These are phyloP conservation scores for Globisporangium paddicum DNA, from an alignment of 352 stramenopile genomes.

Conservation along the genomic window DNA sequence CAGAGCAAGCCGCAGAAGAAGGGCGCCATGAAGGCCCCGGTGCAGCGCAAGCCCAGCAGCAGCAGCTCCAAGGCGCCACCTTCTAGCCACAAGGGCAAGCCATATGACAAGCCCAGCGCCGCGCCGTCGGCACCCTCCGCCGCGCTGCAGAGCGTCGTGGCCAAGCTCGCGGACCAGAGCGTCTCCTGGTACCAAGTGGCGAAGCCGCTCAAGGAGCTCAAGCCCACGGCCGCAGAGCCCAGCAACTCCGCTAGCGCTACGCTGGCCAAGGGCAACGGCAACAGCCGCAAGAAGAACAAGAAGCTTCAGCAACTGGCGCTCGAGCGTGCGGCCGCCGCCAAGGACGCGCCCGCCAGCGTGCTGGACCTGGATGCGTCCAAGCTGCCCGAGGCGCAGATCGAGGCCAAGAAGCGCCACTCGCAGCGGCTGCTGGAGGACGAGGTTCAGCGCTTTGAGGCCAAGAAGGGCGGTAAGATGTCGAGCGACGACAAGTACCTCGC, in stretches of 20 bases:
- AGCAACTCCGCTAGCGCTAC: neutral
- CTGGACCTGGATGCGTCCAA: conserved; percentile 16
- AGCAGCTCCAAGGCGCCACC: conserved; percentile 2
- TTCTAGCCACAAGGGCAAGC: conserved; percentile 6
- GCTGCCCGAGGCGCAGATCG: conserved; percentile 16
- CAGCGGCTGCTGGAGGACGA: conserved; percentile 57
- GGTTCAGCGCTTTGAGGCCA: conserved; percentile 50
- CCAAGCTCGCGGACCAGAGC: conserved; percentile 24
- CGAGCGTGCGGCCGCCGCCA: neutral
- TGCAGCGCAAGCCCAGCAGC: neutral
- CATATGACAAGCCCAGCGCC: conserved; percentile 6
- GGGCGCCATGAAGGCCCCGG: neutral
- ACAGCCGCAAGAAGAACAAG: conserved; percentile 17
- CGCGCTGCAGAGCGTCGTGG: conserved; percentile 24
- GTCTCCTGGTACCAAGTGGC: conserved; percentile 33
- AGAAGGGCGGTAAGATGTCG: conserved; percentile 66
- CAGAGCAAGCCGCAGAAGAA: conserved; percentile 10
- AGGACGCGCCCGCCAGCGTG: neutral
- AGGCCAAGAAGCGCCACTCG: conserved; percentile 44
- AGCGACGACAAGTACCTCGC: conserved; percentile 85
- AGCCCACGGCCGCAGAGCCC: neutral
- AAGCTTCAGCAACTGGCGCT: conserved; percentile 3
- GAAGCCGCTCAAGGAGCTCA: conserved; percentile 13
- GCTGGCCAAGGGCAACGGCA: neutral
- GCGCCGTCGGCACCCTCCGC: neutral